These are phyloP conservation scores for Murraya koenigii DNA, from an alignment of 345 rosid species.

Conservation along the genomic window DNA sequence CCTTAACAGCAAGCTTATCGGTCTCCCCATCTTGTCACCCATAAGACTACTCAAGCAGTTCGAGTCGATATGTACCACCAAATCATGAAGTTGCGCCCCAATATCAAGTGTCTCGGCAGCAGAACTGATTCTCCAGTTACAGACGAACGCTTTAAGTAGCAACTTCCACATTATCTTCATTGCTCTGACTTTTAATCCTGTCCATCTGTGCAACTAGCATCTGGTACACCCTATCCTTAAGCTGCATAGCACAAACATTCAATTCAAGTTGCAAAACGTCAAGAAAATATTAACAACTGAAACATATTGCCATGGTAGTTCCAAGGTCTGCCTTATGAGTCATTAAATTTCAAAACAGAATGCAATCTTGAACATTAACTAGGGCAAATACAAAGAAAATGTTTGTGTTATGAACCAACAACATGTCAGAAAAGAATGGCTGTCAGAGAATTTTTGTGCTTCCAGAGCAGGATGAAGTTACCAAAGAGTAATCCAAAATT, in stretches of 20 bases:
- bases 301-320: not conserved
- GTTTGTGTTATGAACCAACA: not conserved
- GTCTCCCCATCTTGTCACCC: too few relatives aligned
- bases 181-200: slow-evolving; percentile 36
- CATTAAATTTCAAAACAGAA: not conserved
- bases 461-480: too few relatives aligned
- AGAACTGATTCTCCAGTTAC: not conserved
- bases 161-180: slow-evolving; percentile 8
- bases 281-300: not conserved
- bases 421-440: not conserved
- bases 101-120: not conserved
- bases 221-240: slow-evolving; percentile 53
- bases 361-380: not conserved
- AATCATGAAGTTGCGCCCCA: not conserved
- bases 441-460: too few relatives aligned
- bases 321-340: too few relatives aligned
- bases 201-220: slow-evolving; percentile 55
- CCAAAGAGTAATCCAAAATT: too few relatives aligned
- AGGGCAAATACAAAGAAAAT: not conserved
- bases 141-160: not conserved
- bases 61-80: not conserved
- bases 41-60: too few relatives aligned
- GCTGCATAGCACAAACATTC: slow-evolving; percentile 38
- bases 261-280: slow-evolving; percentile 1
- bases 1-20: too few relatives aligned